phyloP scores from a whole-genome alignment of 2,329 filamentous ascomycete genomes.

The Fusarium succisae region DNA sequence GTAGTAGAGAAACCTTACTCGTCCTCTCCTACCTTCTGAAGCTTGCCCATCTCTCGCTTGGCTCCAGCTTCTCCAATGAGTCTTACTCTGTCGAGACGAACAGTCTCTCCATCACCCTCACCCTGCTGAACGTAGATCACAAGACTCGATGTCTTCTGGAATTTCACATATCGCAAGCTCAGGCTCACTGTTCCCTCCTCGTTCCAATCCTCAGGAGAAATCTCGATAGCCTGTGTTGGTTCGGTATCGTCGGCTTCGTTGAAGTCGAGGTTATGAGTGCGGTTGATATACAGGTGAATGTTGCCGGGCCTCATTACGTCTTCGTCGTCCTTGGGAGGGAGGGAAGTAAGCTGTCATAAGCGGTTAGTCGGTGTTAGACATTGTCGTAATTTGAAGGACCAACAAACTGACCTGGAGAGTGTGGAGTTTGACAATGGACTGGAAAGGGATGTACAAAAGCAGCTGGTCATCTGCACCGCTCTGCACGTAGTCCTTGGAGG shows the following conservation, averaged over 20 bases:
- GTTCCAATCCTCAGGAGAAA: constrained; percentile 84
- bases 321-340: constrained; percentile 75
- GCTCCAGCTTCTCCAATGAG: constrained; percentile 90
- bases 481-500: constrained; percentile 83
- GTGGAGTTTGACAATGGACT: constrained; percentile 87
- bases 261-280: constrained; percentile 90
- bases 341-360: constrained; percentile 78
- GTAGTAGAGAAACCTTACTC: constrained; percentile 55
- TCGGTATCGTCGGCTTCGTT: constrained; percentile 90
- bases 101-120: constrained; percentile 83
- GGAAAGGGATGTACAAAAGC: constrained; percentile 91
- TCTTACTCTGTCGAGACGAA: constrained; percentile 80
- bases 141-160: constrained; percentile 89
- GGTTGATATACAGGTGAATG: constrained; percentile 88
- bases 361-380: constrained; percentile 25
- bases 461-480: constrained; percentile 98
- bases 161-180: constrained; percentile 90
- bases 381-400: neutral
- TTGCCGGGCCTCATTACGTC: constrained; percentile 83
- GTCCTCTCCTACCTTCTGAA: constrained; percentile 91
- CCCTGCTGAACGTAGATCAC: constrained; percentile 91
- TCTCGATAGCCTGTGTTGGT: constrained; percentile 80
- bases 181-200: constrained; percentile 77
- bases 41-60: constrained; percentile 91
- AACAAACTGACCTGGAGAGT: constrained; percentile 68